These are phyloP conservation scores for Cardamine resedifolia DNA, from an alignment of 345 rosid species.

Conservation along the genomic window DNA sequence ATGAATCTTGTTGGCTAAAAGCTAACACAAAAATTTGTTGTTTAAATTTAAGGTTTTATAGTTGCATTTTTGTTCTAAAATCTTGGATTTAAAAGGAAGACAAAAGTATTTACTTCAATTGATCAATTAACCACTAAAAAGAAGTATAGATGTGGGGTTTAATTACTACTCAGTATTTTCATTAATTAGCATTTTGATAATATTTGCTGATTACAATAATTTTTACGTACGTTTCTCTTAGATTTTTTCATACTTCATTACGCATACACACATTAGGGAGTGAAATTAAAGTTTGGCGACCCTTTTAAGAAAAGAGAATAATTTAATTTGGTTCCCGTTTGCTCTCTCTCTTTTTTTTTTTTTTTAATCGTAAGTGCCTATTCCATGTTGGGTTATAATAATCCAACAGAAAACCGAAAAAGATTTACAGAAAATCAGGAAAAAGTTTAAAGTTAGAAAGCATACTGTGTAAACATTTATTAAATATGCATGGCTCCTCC, in stretches of 20 bases:
- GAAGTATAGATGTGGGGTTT: too few species aligned
- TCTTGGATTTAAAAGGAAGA: neutral
- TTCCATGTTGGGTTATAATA: neutral
- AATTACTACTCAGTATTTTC: too few species aligned
- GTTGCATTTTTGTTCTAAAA: too few species aligned
- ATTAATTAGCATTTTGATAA: neutral
- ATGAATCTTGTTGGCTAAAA: too few species aligned
- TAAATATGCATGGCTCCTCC: slow-evolving; percentile 36
- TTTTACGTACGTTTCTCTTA: neutral
- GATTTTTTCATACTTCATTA: neutral
- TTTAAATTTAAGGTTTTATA: too few species aligned
- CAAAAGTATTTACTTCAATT: neutral
- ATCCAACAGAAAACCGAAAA: neutral
- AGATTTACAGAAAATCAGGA: slow-evolving; percentile 11
- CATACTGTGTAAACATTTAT: slow-evolving; percentile 19
- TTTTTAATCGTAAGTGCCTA: neutral
- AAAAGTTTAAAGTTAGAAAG: slow-evolving; percentile 34
- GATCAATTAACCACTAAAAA: neutral
- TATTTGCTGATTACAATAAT: neutral
- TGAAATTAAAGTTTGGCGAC: slow-evolving; percentile 3
- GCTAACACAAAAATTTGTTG: too few species aligned
- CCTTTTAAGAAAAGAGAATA: slow-evolving; percentile 20
- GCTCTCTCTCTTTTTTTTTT: too few species aligned
- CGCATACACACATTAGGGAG: neutral
- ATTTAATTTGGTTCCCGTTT: neutral